Conservation (phyloP, 2,329 filamentous ascomycete genomes). For the Penicillium sp. region DNA sequence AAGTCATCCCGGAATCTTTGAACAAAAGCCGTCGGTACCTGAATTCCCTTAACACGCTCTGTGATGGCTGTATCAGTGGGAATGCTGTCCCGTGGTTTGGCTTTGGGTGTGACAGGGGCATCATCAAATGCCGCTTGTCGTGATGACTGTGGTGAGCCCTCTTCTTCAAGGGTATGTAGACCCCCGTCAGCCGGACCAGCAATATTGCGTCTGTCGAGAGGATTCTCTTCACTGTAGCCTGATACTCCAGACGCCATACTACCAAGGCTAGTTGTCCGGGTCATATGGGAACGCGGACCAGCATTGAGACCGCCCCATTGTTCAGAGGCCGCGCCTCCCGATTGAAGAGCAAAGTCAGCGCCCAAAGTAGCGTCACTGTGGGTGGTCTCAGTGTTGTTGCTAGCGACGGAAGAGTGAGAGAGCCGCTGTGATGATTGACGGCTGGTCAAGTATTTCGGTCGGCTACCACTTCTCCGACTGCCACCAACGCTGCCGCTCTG, state of each 20-base stretch:
- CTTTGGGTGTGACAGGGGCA: constrained; percentile 71
- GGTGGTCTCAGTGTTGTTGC: constrained; percentile 61
- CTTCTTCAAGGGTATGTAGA: constrained; percentile 62
- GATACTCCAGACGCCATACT: constrained; percentile 80
- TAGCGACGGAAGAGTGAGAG: constrained; percentile 59
- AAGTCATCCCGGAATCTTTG: constrained; percentile 79
- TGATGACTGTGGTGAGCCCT: constrained; percentile 46
- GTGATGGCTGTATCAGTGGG: constrained; percentile 88
- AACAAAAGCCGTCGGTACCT: constrained; percentile 85
- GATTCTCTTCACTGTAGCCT: constrained; percentile 53
- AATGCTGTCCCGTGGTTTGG: constrained; percentile 59
- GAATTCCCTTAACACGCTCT: constrained; percentile 84
- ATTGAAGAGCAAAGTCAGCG: constrained; percentile 79
- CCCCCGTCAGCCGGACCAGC: constrained; percentile 48
- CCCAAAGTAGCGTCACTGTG: constrained; percentile 72
- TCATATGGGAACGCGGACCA: constrained; percentile 53
- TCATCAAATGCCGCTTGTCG: constrained; percentile 43
- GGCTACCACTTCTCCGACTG: constrained; percentile 40
- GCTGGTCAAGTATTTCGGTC: constrained; percentile 59
- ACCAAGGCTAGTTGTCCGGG: constrained; percentile 80
- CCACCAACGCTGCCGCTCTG: constrained; percentile 28
- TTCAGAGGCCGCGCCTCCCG: constrained; percentile 70
- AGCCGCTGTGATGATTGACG: constrained; percentile 60
- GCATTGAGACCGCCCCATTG: constrained; percentile 26
- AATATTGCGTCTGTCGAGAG: constrained; percentile 46